Evolutionary conservation across 2,329 filamentous ascomycete species (phyloP).

Genomic region (Pestalotiopsis sp.): DNA sequence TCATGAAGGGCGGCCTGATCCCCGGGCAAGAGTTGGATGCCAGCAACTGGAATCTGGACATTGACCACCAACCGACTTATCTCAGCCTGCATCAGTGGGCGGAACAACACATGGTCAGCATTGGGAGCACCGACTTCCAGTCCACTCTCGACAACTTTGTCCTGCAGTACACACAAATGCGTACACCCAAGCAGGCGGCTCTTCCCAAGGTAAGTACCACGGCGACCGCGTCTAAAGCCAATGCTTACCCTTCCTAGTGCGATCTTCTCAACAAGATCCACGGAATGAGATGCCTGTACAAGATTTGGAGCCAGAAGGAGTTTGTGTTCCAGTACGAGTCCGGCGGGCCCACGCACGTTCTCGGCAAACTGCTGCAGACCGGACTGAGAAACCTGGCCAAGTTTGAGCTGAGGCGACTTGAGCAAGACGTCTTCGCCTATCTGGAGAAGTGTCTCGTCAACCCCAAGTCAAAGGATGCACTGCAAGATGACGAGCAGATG

Average conservation of each 20-base stretch:
- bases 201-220: conserved; percentile 12
- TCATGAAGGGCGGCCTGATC: not conserved
- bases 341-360: conserved; percentile 31
- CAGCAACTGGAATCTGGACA: conserved; percentile 2
- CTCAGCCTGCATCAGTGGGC: conserved; percentile 6
- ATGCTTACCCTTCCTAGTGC: not conserved
- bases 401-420: conserved; percentile 27
- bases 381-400: conserved; percentile 27
- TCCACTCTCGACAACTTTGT: conserved; percentile 28
- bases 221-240: not conserved
- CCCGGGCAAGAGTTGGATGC: not conserved
- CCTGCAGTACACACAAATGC: conserved; percentile 20
- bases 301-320: conserved; percentile 46
- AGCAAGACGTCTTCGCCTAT: conserved; percentile 25
- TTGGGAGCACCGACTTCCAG: conserved; percentile 21
- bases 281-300: conserved; percentile 52
- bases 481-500: conserved; percentile 38
- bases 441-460: conserved; percentile 21
- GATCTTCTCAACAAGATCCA: conserved; percentile 41
- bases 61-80: not conserved
- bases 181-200: conserved; percentile 7
- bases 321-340: conserved; percentile 39
- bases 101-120: conserved; percentile 13
- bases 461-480: not conserved
- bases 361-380: conserved; percentile 34